Conservation (phyloP, 179 eudicot genomes). For the Silene coronaria region DNA sequence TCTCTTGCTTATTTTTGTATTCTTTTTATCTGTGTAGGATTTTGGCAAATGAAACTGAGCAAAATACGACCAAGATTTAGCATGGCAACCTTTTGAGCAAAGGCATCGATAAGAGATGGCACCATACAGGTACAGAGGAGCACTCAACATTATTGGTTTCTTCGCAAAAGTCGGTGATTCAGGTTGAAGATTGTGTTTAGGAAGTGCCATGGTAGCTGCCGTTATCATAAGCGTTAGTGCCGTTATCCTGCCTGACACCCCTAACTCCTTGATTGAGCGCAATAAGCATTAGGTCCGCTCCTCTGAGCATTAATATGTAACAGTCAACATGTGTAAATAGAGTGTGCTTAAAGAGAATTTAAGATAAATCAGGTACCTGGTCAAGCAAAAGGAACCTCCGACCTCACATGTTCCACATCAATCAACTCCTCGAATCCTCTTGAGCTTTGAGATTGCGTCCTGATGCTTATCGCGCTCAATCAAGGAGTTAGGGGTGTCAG, state of each 20-base stretch:
- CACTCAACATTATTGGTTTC: slow-evolving; percentile 50
- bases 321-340: too few species aligned
- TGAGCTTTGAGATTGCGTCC: slow-evolving; percentile 30
- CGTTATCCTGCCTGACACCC: slow-evolving; percentile 45
- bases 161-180: slow-evolving; percentile 41
- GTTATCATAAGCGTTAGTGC: slow-evolving; percentile 39
- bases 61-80: too few species aligned
- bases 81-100: too few species aligned
- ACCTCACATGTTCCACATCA: slow-evolving; percentile 33
- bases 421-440: slow-evolving; percentile 35
- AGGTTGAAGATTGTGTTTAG: slow-evolving; percentile 40
- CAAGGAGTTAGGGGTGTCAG: slow-evolving; percentile 66
- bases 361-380: too few species aligned
- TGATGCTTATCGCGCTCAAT: slow-evolving; percentile 44
- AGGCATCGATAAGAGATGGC: too few species aligned
- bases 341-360: too few species aligned
- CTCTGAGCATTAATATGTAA: too few species aligned
- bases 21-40: too few species aligned
- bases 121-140: slow-evolving; percentile 51
- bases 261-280: slow-evolving; percentile 58
- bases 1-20: too few species aligned
- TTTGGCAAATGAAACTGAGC: too few species aligned
- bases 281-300: too few species aligned
- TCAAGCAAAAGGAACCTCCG: too few species aligned
- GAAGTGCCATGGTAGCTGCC: slow-evolving; percentile 56